phyloP scores from a whole-genome alignment of 495 filamentous ascomycete genomes.

The Tuber indicum region DNA sequence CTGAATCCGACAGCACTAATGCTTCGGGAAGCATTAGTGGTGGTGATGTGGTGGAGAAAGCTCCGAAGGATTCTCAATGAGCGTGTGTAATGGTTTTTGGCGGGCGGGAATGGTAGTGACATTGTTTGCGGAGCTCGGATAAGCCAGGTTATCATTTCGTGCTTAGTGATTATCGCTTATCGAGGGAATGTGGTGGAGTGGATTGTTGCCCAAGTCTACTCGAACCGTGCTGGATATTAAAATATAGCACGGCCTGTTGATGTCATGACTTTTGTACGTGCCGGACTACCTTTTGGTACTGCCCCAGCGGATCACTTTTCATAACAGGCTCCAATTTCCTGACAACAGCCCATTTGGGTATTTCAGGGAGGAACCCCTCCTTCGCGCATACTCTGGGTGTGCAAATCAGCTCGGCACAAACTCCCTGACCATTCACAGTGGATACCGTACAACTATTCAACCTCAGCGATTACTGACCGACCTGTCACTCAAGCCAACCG shows the following conservation, averaged over 20 bases:
- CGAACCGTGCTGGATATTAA: neutral
- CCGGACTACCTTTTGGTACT: neutral
- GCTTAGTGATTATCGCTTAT: neutral
- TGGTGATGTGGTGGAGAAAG: neutral
- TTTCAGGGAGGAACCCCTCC: neutral
- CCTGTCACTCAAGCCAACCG: neutral
- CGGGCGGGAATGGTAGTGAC: neutral
- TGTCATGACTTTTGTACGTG: neutral
- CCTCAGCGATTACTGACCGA: neutral
- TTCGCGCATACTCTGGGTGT: neutral
- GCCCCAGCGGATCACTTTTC: neutral
- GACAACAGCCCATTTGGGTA: neutral
- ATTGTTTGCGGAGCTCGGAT: neutral
- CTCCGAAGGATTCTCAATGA: neutral
- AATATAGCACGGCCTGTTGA: neutral
- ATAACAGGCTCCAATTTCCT: neutral
- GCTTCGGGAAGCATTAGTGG: conserved; percentile 65
- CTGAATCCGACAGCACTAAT: conserved; percentile 64
- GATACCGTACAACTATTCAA: neutral
- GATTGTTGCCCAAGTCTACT: neutral
- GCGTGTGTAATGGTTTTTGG: neutral
- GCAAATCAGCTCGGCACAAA: neutral
- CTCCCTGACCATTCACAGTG: neutral
- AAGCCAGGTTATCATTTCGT: neutral
- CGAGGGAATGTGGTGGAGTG: neutral